Evolutionary conservation across 306 rosid species (phyloP), one percentile per base, ranked within the genome.

Genomic region (Amphicarpaea edgeworthii): DNA sequence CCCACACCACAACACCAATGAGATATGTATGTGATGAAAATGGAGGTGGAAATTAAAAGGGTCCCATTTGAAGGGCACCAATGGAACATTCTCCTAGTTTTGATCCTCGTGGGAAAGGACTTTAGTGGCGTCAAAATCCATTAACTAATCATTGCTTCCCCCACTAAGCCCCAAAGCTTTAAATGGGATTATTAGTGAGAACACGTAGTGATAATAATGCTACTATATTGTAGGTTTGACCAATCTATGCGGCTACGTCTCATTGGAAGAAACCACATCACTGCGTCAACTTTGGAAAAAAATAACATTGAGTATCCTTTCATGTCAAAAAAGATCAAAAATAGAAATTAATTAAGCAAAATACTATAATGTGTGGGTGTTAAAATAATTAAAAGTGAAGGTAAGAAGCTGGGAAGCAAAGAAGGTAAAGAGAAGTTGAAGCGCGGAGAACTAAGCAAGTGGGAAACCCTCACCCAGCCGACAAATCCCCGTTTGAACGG

Each of bases 91-190:
- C 75, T 84, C 83, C 91, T 51, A 87, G 85, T 79, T 88, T 89
- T 83, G 84, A 89, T 85, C 72, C 79, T 43, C 53, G 50, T 67
- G 78, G 83, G 68, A 68, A 76, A 68, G 67, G 42, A 68, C 68
- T 6, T 74, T 79, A 77, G 88, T 85, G 90, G 80, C 86, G 79
- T 83, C 87, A 72, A 86, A 85, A 83, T 85, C 91, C 78, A 70
- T 78, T 77, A 82, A 62, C 88, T 86, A 91, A 89, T 89, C 89
- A 89, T 89, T 89, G 72, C 91, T 66, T 71, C 67, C 49, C 84
- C 94, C 91, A 87, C 93, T 85, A 76, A 83, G 32, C 81, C 37
- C 14, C 73, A 72, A 59, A 20, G 73, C 59, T 41, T 49, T 14
- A 17, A 81, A 74, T 63, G 24, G 46, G 75, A 73, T 75, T 50